Base-by-base conservation (phyloP, 805 yeast species). In the Maudiozyma bulderi region DNA sequence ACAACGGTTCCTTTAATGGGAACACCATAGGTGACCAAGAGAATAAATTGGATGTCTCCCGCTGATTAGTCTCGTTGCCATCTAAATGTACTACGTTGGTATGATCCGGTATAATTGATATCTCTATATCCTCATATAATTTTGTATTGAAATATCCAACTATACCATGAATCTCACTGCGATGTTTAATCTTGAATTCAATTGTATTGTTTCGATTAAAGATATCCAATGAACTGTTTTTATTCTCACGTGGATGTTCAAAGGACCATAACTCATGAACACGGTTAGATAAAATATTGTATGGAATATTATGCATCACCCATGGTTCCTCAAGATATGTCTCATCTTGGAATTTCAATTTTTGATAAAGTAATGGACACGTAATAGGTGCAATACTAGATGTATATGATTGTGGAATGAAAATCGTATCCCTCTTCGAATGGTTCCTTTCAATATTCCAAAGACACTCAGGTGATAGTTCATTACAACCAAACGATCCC, bases 401-500 rank as follows among this genome's bases (percentile, higher is more conserved):
- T 0, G 81, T 61, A 58, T 84, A 81, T 6, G 73, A 68, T 47
- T 73, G 67, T 10, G 91, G 91, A 37, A 84, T 82, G 66, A 77
- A 81, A 20, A 79, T 64, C 2, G 86, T 84, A 35, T 62, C 50
- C 9, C 55, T 50, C 7, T 62, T 64, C 26, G 66, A 47, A 64
- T 75, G 55, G 64, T 77, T 55, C 44, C 58, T 53, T 46, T 76
- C 74, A 14, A 73, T 57, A 1, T 73, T 67, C 43, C 69, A 70
- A 3, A 87, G 63, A 50, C 93, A 82, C 62, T 90, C 98, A 0
- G 98, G 97, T 8, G 86, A 75, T 14, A 87, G 71, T 61, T 90
- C 97, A 64, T 90, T 91, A 63, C 95, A 91, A 4, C 95, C 97
- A 68, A 91, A 85, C 13, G 95, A 86, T 6, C 97, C 97, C 30